phyloP scores from a whole-genome alignment of 2,329 filamentous ascomycete species.

The Paraphoma sp. region DNA sequence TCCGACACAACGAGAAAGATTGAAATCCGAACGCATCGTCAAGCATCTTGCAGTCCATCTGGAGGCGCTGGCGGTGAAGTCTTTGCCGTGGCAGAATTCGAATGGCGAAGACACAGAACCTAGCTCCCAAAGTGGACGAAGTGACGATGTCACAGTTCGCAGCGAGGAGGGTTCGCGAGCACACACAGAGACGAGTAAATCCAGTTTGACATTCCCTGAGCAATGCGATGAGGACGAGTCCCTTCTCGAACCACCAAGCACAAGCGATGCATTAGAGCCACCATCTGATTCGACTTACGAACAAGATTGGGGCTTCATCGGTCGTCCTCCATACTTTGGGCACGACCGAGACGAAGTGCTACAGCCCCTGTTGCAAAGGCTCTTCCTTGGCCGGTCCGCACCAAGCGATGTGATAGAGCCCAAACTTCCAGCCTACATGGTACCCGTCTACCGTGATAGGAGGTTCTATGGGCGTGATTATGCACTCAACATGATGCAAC shows the following conservation, averaged over 20 bases:
- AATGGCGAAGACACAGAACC: neutral
- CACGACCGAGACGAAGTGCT: neutral
- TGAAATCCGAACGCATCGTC: neutral
- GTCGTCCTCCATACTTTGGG: neutral
- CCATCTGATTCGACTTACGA: neutral
- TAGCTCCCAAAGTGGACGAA: neutral
- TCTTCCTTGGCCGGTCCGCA: neutral
- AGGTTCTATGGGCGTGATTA: constrained; percentile 4
- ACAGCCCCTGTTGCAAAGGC: neutral
- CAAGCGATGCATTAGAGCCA: neutral
- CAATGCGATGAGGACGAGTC: neutral
- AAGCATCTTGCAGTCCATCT: neutral
- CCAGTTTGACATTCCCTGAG: neutral
- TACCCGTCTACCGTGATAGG: constrained; percentile 1
- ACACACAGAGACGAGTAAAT: neutral
- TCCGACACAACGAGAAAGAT: neutral
- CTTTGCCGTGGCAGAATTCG: neutral
- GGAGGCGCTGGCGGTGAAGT: neutral
- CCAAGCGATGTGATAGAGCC: neutral
- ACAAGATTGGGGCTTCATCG: neutral
- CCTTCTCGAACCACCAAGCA: neutral
- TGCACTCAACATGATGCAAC: neutral
- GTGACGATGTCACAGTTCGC: neutral
- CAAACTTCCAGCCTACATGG: constrained; percentile 3
- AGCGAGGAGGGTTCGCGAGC: neutral